Base-by-base conservation (phyloP, 768 basidiomycete genomes). In the Rhodotorula kratochvilovae region DNA sequence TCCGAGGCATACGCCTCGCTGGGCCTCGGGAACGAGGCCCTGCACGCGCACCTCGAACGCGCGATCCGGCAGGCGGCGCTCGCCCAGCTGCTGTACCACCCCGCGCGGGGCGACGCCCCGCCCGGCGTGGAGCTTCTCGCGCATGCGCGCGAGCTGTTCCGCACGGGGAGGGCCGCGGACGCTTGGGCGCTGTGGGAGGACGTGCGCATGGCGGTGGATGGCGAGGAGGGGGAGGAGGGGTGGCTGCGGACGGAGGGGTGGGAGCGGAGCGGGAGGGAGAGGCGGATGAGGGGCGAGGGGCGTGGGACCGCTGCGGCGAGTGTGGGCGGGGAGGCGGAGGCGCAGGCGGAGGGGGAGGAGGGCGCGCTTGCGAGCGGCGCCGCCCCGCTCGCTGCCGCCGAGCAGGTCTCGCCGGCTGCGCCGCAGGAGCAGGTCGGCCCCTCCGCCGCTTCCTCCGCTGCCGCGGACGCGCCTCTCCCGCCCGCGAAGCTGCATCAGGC, bases 401-500 rank as follows among this genome's bases (percentile, higher is more conserved):
- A 6, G 39, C 39, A 39, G 39, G 39, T 13, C 39, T 39, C 39
- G 39, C 39, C 39, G 8, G 39, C 39, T 39, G 39, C 39, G 6
- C 8, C 39, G 39, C 6, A 13, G 8, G 39, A 39, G 39, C 39
- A 39, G 39, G 39, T 39, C 39, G 39, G 39, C 39, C 13, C 39
- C 6, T 6, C 39, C 39, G 13, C 39, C 39, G 39, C 13, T 13
- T 13, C 8, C 8, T 13, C 39, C 39, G 39, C 39, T 13, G 29
- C 5, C 3, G 13, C 33, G 31, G 2, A 12, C 45, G 2, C 12
- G 15, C 25, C 59, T 5, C 36, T 68, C 21, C 51, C 54, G 70
- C 81, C 83, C 13, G 81, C 88, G 15, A 79, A 84, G 16, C 80
- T 92, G 76, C 84, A 85, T 5, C 85, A 86, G 70, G 79, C 83